Evolutionary conservation across 768 basidiomycete genomes (phyloP), one percentile per base, ranked within the genome.

Genomic region (Erythrobasidium yunnanense): DNA sequence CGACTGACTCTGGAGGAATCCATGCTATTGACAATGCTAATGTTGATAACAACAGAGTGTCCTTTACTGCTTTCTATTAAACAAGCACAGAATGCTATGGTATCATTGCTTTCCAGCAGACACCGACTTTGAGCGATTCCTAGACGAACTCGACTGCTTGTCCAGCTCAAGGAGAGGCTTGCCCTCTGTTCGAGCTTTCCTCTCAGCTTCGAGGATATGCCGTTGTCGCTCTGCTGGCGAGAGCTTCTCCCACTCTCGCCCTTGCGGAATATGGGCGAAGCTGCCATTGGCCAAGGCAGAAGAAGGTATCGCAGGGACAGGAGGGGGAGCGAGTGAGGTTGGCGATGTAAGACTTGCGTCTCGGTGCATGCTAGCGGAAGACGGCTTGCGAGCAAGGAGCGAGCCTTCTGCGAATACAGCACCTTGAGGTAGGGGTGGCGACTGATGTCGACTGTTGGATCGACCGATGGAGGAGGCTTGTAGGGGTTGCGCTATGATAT

Each of bases 101-200:
- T n/a, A n/a, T n/a, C n/a, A n/a, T n/a, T 42, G n/a, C 38, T 42
- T 42, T 42, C 38, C n/a, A n/a, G 38, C 11, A 11, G 38, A n/a
- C 38, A n/a, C 38, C 11, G 38, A 42, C 38, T 42, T 42, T 11
- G 38, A 11, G 38, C 38, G 11, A n/a, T 11, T 11, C 11, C 38
- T 11, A 42, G 38, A n/a, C 38, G 38, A 11, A 42, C 11, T 11
- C 11, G n/a, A n/a, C 38, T 42, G 38, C 11, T n/a, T 42, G 15
- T 57, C 55, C 50, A 69, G 62, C 6, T 71, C 69, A 7, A 71
- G 32, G 4, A 71, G 55, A 5, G 67, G 32, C 58, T 57, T 38
- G 23, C 54, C 54, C 0, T 34, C 27, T 15, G 22, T 22, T 50
- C 69, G 66, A 18, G 69, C 69, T 8, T 47, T 38, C n/a, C 30